These are phyloP conservation scores for Ceriops decandra DNA, from an alignment of 345 rosid genomes.

Conservation along the genomic window DNA sequence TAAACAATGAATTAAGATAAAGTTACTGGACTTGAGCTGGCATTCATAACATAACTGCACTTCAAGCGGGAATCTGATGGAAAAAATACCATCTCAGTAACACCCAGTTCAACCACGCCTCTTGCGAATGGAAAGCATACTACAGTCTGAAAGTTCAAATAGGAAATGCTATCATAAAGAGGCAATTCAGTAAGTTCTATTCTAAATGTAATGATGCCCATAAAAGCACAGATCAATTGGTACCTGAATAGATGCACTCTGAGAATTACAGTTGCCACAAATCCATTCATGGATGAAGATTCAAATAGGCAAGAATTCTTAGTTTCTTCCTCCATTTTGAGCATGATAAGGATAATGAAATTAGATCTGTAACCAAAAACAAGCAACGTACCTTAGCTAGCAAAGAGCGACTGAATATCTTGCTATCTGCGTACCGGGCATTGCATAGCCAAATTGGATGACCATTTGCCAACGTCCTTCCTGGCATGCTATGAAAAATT, in stretches of 20 bases:
- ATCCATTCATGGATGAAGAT: constrained; percentile 11
- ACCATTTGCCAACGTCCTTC: constrained; percentile 57
- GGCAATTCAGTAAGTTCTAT: too few relatives aligned
- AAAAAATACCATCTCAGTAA: constrained; percentile 63
- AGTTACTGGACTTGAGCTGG: constrained; percentile 9
- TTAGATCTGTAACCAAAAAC: not conserved
- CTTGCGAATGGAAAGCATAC: constrained; percentile 76
- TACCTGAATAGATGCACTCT: constrained; percentile 95
- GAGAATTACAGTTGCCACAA: constrained; percentile 19
- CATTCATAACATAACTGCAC: not conserved
- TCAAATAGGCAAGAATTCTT: constrained; percentile 1
- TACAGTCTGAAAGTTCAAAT: constrained; percentile 54
- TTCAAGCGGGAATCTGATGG: not conserved
- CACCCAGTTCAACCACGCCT: constrained; percentile 85
- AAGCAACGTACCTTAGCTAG: constrained; percentile 71
- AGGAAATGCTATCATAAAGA: constrained; percentile 1
- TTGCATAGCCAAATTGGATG: constrained; percentile 76
- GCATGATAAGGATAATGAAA: not conserved
- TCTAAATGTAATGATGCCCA: not conserved
- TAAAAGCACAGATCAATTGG: not conserved
- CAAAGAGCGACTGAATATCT: constrained; percentile 81
- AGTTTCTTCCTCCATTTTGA: constrained; percentile 10
- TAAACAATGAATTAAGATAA: constrained; percentile 8
- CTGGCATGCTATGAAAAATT: constrained; percentile 63
- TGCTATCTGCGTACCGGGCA: constrained; percentile 81